Conservation (phyloP, 2,329 filamentous ascomycete genomes). For the Onygenales sp. region DNA sequence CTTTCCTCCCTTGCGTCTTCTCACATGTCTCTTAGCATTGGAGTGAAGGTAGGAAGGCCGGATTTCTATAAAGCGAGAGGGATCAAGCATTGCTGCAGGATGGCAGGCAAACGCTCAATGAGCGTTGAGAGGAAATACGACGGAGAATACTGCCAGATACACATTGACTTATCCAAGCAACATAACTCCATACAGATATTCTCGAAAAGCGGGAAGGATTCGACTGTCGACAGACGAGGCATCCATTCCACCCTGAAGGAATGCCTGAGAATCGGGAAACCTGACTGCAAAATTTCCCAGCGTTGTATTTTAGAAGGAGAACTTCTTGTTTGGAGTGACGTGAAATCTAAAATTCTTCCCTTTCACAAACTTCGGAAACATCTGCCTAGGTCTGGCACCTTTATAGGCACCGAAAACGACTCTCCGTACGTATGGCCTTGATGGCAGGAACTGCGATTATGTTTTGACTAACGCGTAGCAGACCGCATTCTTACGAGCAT, state of each 20-base stretch:
- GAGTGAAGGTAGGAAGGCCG: conserved; percentile 56
- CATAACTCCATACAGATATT: conserved; percentile 63
- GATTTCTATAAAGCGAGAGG: conserved; percentile 57
- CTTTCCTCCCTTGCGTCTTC: conserved; percentile 27
- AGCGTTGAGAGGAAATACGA: conserved; percentile 77
- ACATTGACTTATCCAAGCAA: conserved; percentile 57
- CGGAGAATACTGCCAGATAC: conserved; percentile 84
- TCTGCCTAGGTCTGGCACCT: conserved; percentile 61
- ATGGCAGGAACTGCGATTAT: not conserved
- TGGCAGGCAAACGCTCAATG: conserved; percentile 52
- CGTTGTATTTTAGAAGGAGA: conserved; percentile 78
- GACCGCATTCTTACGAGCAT: conserved; percentile 44
- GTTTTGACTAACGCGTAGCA: conserved; percentile 16
- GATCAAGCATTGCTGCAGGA: conserved; percentile 63
- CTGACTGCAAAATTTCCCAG: conserved; percentile 49
- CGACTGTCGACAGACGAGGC: conserved; percentile 58
- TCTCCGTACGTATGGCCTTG: conserved; percentile 45
- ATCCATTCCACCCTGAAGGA: conserved; percentile 56
- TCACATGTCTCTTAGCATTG: conserved; percentile 45
- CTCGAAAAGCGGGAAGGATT: conserved; percentile 87
- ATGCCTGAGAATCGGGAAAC: conserved; percentile 53
- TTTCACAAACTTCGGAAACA: conserved; percentile 81
- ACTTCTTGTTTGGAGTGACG: conserved; percentile 65
- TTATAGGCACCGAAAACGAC: conserved; percentile 58
- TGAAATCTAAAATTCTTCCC: conserved; percentile 54